Percentiles rank a stretch among this genome's conserved stretches.
phyloP scores from a whole-genome alignment of 768 basidiomycete genomes.

The Lactarius deliciosus region DNA sequence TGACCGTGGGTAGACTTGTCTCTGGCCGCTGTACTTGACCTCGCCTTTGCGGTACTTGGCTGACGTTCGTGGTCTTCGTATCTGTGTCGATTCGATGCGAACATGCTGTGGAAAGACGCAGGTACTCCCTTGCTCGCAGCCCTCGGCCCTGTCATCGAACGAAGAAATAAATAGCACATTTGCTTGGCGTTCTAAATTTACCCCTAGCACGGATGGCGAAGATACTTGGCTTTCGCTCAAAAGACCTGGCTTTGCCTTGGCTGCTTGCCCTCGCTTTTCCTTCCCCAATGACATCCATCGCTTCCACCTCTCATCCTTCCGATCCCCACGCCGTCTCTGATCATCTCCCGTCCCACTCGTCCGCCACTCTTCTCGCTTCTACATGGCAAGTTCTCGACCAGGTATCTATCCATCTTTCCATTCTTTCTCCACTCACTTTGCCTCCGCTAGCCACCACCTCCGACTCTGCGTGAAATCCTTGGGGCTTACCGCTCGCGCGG shows the following conservation, averaged over 20 bases:
- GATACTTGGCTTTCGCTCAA: slow-evolving; percentile 28
- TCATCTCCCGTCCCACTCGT: slow-evolving; percentile 18
- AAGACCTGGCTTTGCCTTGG: slow-evolving; percentile 26
- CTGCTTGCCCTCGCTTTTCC: slow-evolving; percentile 7
- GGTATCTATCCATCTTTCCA: slow-evolving; percentile 34
- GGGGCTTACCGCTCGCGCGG: slow-evolving; percentile 82
- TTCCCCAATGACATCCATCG: slow-evolving; percentile 28
- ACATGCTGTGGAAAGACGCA: not conserved
- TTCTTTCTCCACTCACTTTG: slow-evolving; percentile 3
- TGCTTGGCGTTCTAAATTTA: slow-evolving; percentile 32
- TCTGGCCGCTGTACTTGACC: not conserved
- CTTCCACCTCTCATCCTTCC: slow-evolving; percentile 21
- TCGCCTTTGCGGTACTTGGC: not conserved
- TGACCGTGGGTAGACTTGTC: not conserved
- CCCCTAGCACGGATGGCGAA: slow-evolving; percentile 26
- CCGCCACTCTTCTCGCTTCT: slow-evolving; percentile 42
- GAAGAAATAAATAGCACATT: slow-evolving; percentile 28
- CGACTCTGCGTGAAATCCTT: slow-evolving; percentile 81
- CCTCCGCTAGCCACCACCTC: slow-evolving; percentile 62
- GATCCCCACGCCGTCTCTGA: slow-evolving; percentile 17
- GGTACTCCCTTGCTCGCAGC: not conserved
- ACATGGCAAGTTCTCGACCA: slow-evolving; percentile 49
- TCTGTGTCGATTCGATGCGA: not conserved
- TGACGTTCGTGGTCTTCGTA: not conserved
- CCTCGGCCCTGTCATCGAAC: slow-evolving; percentile 14